A percentile compares a stretch with the other conserved stretches of the same genome.
phyloP scores from a whole-genome alignment of 768 basidiomycete species.

The Boletus barrowsii region DNA sequence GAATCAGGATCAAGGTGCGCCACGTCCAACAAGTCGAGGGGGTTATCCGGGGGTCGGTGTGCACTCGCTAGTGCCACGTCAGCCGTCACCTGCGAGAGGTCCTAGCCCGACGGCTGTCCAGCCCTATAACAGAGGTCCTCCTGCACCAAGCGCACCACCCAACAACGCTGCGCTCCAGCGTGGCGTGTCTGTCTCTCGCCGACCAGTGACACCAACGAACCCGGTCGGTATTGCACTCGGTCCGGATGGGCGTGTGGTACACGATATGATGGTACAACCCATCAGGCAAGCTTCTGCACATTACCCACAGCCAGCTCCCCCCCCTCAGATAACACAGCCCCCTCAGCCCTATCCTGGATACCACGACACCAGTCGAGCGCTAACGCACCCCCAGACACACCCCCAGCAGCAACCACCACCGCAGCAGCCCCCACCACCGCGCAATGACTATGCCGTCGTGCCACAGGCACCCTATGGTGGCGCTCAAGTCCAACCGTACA shows the following conservation, averaged over 20 bases:
- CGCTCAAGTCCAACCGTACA: constrained; percentile 6
- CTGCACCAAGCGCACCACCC: not conserved
- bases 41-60: constrained; percentile 85
- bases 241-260: constrained; percentile 72
- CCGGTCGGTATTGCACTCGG: constrained; percentile 82
- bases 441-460: constrained; percentile 17
- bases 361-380: constrained; percentile 28
- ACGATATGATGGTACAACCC: constrained; percentile 65
- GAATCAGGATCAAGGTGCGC: constrained; percentile 35
- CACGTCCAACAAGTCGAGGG: constrained; percentile 53
- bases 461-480: constrained; percentile 14
- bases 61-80: constrained; percentile 60
- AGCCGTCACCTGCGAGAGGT: constrained; percentile 50
- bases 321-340: constrained; percentile 9
- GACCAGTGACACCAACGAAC: constrained; percentile 70
- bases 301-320: constrained; percentile 8
- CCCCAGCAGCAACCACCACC: constrained; percentile 31
- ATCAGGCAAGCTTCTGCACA: constrained; percentile 6
- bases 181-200: constrained; percentile 30
- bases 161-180: constrained; percentile 6
- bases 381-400: constrained; percentile 33
- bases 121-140: constrained; percentile 12
- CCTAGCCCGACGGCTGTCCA: constrained; percentile 19
- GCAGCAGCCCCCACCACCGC: constrained; percentile 28
- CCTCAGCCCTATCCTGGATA: constrained; percentile 22